Base-by-base conservation (phyloP, 2,329 filamentous ascomycete genomes). In the Paecilomyces sp. region DNA sequence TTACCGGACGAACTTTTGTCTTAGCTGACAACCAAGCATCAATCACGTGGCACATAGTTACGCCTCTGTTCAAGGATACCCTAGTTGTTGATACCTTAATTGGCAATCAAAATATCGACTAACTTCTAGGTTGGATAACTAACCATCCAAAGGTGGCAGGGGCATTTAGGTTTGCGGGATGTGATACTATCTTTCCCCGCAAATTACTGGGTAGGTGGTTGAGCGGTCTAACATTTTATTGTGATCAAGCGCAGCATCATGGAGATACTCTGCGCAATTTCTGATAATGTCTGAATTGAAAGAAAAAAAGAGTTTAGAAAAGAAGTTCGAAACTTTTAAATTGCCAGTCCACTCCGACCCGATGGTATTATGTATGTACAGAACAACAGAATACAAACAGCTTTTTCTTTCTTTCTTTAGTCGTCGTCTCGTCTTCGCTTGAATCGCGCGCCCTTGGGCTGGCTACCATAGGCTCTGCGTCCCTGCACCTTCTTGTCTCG, bases 381-480 rank as follows among this genome's bases (percentile, higher is more conserved):
- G 18, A 18, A 47, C 8, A 47, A 47, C n/a, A 47, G 18, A 22
- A 47, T 47, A 47, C 41, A 47, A 47, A 47, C n/a, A 47, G 41
- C 31, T 12, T 33, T 33, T 33, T 33, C 8, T 8, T 33, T 33
- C 9, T 33, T 33, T 33, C 18, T 47, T 47, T 22, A 47, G 5
- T 53, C 51, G 24, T 77, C 70, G 25, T 73, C 68, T 59, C 71
- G 67, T 67, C 77, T 81, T 54, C 80, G 76, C 73, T 82, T 82
- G 70, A 82, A 84, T 67, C 81, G 81, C 66, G 80, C 75, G 22
- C 76, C 80, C 75, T 90, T 83, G 34, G 89, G 89, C 77, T 95
- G 90, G 69, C 88, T 91, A 55, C 91, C 91, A 70, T 93, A 94
- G 11, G 84, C 83, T 69, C 88, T 80, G 67, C 90, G 80, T 47